Percentiles rank a stretch among this genome's conserved stretches.
These are phyloP conservation scores for Sporothrix curviconia DNA, from an alignment of 2,329 filamentous ascomycete genomes.

Conservation along the genomic window DNA sequence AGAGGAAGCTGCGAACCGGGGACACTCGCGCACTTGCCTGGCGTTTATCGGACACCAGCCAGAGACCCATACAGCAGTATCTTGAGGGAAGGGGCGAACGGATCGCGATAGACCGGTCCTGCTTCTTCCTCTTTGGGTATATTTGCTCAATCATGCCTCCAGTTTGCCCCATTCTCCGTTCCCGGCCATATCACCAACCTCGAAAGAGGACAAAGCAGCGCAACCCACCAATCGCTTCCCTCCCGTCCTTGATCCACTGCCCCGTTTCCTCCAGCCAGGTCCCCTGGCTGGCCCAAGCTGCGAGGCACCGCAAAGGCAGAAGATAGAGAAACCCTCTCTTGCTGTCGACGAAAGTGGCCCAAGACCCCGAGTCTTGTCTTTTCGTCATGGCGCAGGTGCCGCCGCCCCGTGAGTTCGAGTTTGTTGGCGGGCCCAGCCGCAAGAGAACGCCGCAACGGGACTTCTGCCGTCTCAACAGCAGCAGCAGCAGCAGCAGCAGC, in stretches of 20 bases:
- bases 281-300: neutral
- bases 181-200: neutral
- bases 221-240: neutral
- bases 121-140: slow-evolving; percentile 8
- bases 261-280: neutral
- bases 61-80: neutral
- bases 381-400: slow-evolving; percentile 4
- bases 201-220: neutral
- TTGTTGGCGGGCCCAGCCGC: slow-evolving; percentile 21
- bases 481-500: no score
- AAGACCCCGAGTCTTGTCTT: neutral
- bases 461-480: no score
- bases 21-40: no score
- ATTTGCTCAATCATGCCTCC: no score
- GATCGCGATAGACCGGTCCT: neutral
- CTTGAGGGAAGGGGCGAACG: neutral
- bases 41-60: no score
- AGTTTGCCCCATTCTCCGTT: slow-evolving; percentile 6
- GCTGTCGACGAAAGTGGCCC: neutral
- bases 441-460: slow-evolving; percentile 18
- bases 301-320: no score
- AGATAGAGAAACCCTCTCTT: no score
- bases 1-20: neutral
- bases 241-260: neutral
- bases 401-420: slow-evolving; percentile 22